Base-by-base conservation (phyloP, 805 yeast genomes). In the Yueomyces sinensis region DNA sequence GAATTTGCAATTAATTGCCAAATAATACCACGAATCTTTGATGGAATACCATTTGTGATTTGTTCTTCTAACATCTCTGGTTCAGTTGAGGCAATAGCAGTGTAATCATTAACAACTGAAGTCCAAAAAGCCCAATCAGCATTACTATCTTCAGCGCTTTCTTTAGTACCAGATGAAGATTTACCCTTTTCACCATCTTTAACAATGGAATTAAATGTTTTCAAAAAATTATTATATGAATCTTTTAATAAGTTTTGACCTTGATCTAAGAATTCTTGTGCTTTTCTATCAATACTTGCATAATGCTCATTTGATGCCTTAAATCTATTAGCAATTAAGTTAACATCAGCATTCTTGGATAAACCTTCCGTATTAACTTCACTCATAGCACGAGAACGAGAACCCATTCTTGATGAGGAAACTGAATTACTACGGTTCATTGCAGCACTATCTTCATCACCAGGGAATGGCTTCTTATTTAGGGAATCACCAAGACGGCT, bases 1-100 rank as follows among this genome's bases (percentile, higher is more conserved):
- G 94, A 78, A 41, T 75, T 72, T 14, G 94, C 70, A 37, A 86
- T 77, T 33, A 84, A 63, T 59, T 87, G 96, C 98, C 98, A 89
- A 16, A 89, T 70, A 43, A 87, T 75, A 2, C 95, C 94, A 42
- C 97, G 65, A 33, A 89, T 66, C 42, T 81, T 91, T 31, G 69
- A 61, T 13, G 98, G 97, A 29, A 89, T 76, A 32, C 97, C 97
- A 9, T 62, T 60, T 16, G 77, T 67, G 15, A 91, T 70, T 30
- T 80, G 74, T 27, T 58, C 51, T 31, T 76, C 68, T 38, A 89
- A 64, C 41, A 65, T 65, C 13, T 67, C 67, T 0, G 87, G 76
- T 18, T 74, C 73, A 16, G 67, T 61, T 34, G 69, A 63, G 2
- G 86, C 86, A 7, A 80, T 75, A 0, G 56, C 50, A n/a, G 75